Percentiles rank a stretch among this genome's conserved stretches.
These are phyloP conservation scores for Trametes villosa DNA, from an alignment of 768 basidiomycete species.

Conservation along the genomic window DNA sequence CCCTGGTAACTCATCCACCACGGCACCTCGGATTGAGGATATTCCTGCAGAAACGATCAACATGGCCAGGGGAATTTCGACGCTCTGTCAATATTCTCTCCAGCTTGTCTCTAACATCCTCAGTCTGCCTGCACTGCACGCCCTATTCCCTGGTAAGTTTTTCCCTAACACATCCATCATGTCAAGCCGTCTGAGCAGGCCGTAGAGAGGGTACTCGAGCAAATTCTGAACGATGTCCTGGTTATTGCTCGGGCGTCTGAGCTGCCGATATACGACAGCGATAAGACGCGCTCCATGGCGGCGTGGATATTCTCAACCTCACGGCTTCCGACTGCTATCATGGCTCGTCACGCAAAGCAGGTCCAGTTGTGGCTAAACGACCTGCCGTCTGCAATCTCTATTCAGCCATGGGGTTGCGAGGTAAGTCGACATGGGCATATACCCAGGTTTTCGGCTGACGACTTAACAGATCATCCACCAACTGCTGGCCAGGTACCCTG, in stretches of 20 bases:
- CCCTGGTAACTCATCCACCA: not conserved
- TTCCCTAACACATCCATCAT: constrained; percentile 6
- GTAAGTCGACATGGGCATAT: not conserved
- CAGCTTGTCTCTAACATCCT: constrained; percentile 56
- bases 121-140: constrained; percentile 48
- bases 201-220: constrained; percentile 48
- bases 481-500: constrained; percentile 12
- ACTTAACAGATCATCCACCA: constrained; percentile 8
- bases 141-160: constrained; percentile 50
- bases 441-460: not conserved
- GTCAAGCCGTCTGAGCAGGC: not conserved
- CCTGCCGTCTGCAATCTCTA: not conserved
- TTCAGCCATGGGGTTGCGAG: not conserved
- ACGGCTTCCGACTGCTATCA: constrained; percentile 42
- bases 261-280: constrained; percentile 44
- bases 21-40: not conserved
- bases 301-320: constrained; percentile 56
- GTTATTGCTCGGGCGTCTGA: constrained; percentile 41
- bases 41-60: constrained; percentile 23
- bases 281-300: constrained; percentile 51
- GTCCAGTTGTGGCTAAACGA: constrained; percentile 1
- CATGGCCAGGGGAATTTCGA: constrained; percentile 44
- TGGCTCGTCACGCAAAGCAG: not conserved
- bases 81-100: constrained; percentile 58
- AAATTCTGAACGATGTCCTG: constrained; percentile 50